Evolutionary conservation across 2,329 filamentous ascomycete genomes (phyloP).

Genomic region (Metarhizium humberi): DNA sequence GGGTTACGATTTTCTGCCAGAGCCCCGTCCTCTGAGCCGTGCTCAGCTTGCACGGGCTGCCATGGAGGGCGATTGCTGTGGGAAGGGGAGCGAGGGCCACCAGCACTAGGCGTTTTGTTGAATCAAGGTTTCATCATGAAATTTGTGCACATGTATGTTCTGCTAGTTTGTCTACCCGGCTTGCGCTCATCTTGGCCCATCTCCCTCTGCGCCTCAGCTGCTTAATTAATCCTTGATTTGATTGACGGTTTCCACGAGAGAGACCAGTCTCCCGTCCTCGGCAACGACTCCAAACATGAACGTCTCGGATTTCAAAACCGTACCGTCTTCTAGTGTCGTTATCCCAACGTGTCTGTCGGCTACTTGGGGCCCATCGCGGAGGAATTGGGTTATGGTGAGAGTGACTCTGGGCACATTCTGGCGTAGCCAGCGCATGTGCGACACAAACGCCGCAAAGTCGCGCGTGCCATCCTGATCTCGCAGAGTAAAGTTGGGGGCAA

Average conservation of each 20-base stretch:
- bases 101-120: no score
- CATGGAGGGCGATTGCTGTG: no score
- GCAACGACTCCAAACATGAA: slow-evolving; percentile 8
- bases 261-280: slow-evolving; percentile 5
- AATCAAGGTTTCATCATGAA: no score
- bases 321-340: slow-evolving; percentile 4
- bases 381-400: slow-evolving; percentile 5
- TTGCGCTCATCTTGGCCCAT: no score
- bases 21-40: no score
- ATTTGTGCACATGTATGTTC: no score
- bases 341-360: slow-evolving; percentile 5
- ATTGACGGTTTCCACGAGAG: slow-evolving; percentile 5
- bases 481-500: slow-evolving; percentile 2
- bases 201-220: no score
- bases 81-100: no score
- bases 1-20: no score
- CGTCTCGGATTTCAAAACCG: slow-evolving; percentile 1
- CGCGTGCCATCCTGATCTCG: neutral
- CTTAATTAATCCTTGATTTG: neutral
- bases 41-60: no score
- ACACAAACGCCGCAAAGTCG: slow-evolving; percentile 6
- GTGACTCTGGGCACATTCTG: slow-evolving; percentile 4
- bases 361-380: slow-evolving; percentile 7
- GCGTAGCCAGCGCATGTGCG: slow-evolving; percentile 7
- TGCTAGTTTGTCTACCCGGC: no score